Percentiles rank a stretch among this genome's conserved stretches.
Conservation (phyloP, 1,284 basidiomycete genomes). For the Hemileia vastatrix region DNA sequence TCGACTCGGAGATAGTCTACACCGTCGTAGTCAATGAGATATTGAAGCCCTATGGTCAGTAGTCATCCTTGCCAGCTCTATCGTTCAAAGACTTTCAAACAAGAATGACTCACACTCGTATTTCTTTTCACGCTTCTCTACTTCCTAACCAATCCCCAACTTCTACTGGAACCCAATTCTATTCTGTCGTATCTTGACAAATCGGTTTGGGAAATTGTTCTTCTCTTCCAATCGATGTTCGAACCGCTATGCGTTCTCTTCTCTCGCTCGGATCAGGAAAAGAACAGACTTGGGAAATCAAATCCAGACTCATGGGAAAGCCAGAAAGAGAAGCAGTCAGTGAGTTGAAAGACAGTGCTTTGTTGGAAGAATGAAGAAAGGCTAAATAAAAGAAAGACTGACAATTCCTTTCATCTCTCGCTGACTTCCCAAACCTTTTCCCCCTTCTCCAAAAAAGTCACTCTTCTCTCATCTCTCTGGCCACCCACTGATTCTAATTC, state of each 20-base stretch:
- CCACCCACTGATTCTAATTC: slow-evolving; percentile 24
- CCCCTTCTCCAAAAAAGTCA: slow-evolving; percentile 22
- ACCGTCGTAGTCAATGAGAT: slow-evolving; percentile 43
- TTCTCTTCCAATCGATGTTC: background rate
- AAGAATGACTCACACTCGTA: background rate
- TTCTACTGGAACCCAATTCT: too few relatives aligned
- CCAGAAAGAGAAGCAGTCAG: slow-evolving; percentile 40
- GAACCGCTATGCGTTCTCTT: background rate
- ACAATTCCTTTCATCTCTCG: background rate
- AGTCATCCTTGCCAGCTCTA: background rate
- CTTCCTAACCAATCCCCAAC: too few relatives aligned
- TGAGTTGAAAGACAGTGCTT: slow-evolving; percentile 13
- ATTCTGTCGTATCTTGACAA: too few relatives aligned
- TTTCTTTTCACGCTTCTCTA: too few relatives aligned
- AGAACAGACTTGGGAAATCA: slow-evolving; percentile 44
- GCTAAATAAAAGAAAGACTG: background rate
- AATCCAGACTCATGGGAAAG: slow-evolving; percentile 42
- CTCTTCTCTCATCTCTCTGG: slow-evolving; percentile 37
- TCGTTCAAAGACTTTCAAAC: too few relatives aligned
- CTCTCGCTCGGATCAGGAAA: slow-evolving; percentile 23
- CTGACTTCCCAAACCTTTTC: background rate
- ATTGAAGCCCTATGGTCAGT: slow-evolving; percentile 35
- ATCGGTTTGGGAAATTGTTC: too few relatives aligned
- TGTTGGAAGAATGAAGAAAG: slow-evolving; percentile 9
- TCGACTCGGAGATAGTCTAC: slow-evolving; percentile 42